phyloP scores from a whole-genome alignment of 2,329 filamentous ascomycete species.

The Elsinoe arachidis region DNA sequence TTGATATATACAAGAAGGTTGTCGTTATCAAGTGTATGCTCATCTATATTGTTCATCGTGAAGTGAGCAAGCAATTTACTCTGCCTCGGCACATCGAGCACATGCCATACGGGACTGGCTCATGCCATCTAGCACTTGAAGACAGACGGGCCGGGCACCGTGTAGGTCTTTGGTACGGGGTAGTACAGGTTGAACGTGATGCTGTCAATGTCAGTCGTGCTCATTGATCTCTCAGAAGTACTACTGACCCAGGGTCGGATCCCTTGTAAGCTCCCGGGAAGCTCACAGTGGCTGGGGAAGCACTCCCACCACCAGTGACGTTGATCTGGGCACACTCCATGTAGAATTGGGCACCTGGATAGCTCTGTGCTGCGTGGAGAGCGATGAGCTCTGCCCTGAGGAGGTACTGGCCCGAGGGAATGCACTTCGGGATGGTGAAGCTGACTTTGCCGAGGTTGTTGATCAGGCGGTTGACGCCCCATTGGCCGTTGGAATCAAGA shows the following conservation, averaged over 20 bases:
- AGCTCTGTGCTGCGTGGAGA: slow-evolving; percentile 43
- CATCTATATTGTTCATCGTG: too few species aligned
- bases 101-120: too few species aligned
- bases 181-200: slow-evolving; percentile 14
- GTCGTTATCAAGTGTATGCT: too few species aligned
- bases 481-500: slow-evolving; percentile 36
- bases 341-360: slow-evolving; percentile 36
- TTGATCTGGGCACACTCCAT: slow-evolving; percentile 26
- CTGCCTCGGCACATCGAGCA: too few species aligned
- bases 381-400: slow-evolving; percentile 48
- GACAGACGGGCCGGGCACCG: slow-evolving; percentile 19
- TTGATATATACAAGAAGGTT: too few species aligned
- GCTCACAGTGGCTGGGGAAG: slow-evolving; percentile 2
- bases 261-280: slow-evolving; percentile 11
- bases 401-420: slow-evolving; percentile 48
- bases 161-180: slow-evolving; percentile 12
- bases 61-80: too few species aligned
- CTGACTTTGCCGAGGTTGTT: slow-evolving; percentile 18
- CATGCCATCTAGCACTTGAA: slow-evolving; percentile 11
- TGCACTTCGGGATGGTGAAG: slow-evolving; percentile 40
- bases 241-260: not conserved
- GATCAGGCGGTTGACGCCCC: slow-evolving; percentile 38
- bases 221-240: too few species aligned
- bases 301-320: slow-evolving; percentile 16
- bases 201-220: too few species aligned